Conservation (phyloP, 1,284 basidiomycete genomes). For the Microbotryum violaceum region DNA sequence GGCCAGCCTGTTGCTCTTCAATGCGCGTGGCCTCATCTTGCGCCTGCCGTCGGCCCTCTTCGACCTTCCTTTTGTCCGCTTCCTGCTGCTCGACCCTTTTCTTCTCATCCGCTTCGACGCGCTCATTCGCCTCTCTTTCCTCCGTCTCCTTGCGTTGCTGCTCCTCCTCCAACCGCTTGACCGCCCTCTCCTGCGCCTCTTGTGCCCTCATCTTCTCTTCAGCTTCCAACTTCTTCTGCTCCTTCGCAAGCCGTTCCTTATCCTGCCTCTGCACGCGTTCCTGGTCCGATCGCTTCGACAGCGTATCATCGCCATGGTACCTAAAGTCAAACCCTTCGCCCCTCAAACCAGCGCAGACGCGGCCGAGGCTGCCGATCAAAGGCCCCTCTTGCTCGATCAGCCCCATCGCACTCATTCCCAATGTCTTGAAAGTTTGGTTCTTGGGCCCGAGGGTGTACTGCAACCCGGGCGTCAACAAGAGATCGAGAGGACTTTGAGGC, state of each 20-base stretch:
- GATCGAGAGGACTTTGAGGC: slow-evolving; percentile 33
- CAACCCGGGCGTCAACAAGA: slow-evolving; percentile 28
- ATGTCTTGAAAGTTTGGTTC: slow-evolving; percentile 26
- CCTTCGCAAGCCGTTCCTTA: slow-evolving; percentile 1
- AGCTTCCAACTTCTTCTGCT: not conserved
- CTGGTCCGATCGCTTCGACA: not conserved
- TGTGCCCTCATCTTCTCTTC: slow-evolving; percentile 2
- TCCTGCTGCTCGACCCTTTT: not conserved
- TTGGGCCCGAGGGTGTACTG: slow-evolving; percentile 28
- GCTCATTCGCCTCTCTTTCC: not conserved
- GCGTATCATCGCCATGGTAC: slow-evolving; percentile 24
- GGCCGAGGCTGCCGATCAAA: slow-evolving; percentile 21
- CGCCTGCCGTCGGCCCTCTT: not conserved
- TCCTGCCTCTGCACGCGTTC: slow-evolving; percentile 2
- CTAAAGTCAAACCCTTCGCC: slow-evolving; percentile 33
- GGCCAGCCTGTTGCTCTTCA: no score
- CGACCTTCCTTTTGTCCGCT: not conserved
- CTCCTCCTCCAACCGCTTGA: not conserved
- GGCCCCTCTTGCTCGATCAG: slow-evolving; percentile 34
- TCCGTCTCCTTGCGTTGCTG: not conserved
- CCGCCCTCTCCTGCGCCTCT: slow-evolving; percentile 5
- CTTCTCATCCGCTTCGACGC: slow-evolving; percentile 3
- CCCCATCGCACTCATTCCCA: slow-evolving; percentile 28
- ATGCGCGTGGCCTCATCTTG: not conserved
- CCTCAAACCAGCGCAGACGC: slow-evolving; percentile 29